Percentiles rank a stretch among this genome's conserved stretches.
Conservation (phyloP, 305 asterid genomes). For the Solanum chacoense region DNA sequence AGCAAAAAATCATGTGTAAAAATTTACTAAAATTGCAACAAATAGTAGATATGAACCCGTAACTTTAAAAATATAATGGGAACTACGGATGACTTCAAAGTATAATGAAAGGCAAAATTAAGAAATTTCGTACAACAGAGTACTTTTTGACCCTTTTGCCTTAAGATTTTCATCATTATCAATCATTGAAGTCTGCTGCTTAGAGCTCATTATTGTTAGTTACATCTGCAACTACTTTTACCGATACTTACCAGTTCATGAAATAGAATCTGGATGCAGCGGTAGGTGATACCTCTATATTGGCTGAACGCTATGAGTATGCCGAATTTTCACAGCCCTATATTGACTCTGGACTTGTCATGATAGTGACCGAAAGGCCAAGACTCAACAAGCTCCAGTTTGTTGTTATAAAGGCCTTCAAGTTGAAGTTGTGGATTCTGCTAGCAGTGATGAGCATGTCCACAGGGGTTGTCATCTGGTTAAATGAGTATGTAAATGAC, state of each 20-base stretch:
- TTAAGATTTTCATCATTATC: no score
- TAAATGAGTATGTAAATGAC: slow-evolving; percentile 30
- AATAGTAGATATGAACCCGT: no score
- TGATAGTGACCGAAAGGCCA: slow-evolving; percentile 45
- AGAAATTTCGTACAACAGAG: no score
- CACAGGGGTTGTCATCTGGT: slow-evolving; percentile 36
- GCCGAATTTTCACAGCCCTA: slow-evolving; percentile 59
- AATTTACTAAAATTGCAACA: no score
- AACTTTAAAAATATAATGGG: no score
- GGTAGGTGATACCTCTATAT: slow-evolving; percentile 48
- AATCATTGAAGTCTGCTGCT: no score
- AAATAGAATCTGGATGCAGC: slow-evolving; percentile 47
- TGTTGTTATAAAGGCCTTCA: slow-evolving; percentile 33
- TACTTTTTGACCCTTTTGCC: no score
- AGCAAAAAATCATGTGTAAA: no score
- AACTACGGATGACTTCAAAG: no score
- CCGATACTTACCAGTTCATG: background rate
- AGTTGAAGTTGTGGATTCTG: slow-evolving; percentile 39
- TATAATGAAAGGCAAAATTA: no score
- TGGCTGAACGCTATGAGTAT: slow-evolving; percentile 38
- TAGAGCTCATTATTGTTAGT: no score
- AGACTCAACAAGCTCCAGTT: slow-evolving; percentile 17
- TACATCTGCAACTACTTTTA: no score
- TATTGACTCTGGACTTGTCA: slow-evolving; percentile 46
- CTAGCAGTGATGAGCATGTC: slow-evolving; percentile 18